Evolutionary conservation across 192 early-diverging fungal species (phyloP), one percentile per base, ranked within the genome.

Genomic region (Gamsiella multidivaricata): DNA sequence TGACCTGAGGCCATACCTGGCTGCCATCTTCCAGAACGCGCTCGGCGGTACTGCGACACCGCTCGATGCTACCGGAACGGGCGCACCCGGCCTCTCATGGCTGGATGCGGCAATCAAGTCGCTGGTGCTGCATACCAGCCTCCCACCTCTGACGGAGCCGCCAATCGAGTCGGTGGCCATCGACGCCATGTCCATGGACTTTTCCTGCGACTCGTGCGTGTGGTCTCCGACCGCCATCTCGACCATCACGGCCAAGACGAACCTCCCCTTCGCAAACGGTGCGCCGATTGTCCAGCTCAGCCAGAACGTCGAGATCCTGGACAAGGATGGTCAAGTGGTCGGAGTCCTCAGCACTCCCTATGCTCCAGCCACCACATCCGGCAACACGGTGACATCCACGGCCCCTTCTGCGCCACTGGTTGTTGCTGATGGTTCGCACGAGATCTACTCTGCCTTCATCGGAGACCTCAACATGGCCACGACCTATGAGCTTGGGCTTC

Each of bases 191-290:
- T 73, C 75, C 54, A 69, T 89, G 45, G 69, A 63, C 20, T 89
- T 89, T 54, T 56, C 51, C 28, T 41, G 59, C 14, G 37, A 54
- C 0, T 62, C 53, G 2, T 65, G 63, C 52, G 62, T 75, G 15
- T 86, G 84, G 47, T 17, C 59, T 28, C 88, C 88, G 26, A 37
- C 53, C n/a, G 61, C 80, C 1, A 31, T 34, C 23, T 80, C 84
- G 28, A 55, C 69, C 45, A 81, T 89, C 28, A 63, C 53, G 3
- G 85, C 85, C 14, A 52, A 64, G 10, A 83, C 83, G 63, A 64
- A 75, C 20, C 82, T 90, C 33, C 88, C 88, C 9, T 90, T 90
- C 42, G 80, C 79, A 33, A 86, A 85, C 46, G 63, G 76, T 29
- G 61, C 87, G 18, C 80, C 70, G 15, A 84, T 89, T 51, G 73